Percentiles rank a stretch among this genome's conserved stretches.
These are phyloP conservation scores for Tolypocladium ophioglossoides DNA, from an alignment of 2,329 filamentous ascomycete species.

Conservation along the genomic window DNA sequence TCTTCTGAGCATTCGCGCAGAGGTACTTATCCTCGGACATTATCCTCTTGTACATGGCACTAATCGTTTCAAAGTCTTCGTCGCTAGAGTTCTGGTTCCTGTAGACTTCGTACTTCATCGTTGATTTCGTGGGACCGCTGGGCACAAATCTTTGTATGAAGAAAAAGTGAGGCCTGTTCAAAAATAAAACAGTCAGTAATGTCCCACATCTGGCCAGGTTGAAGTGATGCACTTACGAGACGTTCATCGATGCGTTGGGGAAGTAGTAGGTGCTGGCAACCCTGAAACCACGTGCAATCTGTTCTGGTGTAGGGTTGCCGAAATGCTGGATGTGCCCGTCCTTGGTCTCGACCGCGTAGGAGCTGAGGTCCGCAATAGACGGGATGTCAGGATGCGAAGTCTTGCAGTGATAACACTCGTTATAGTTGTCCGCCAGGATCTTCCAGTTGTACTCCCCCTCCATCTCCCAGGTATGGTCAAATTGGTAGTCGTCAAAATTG, in stretches of 20 bases:
- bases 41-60: conserved; percentile 50
- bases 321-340: conserved; percentile 39
- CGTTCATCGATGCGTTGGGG: conserved; percentile 39
- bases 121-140: conserved; percentile 33
- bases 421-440: conserved; percentile 52
- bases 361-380: conserved; percentile 43
- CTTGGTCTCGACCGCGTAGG: conserved; percentile 40
- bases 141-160: conserved; percentile 55
- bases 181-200: neutral
- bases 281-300: conserved; percentile 33
- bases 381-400: conserved; percentile 48
- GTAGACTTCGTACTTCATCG: conserved; percentile 54
- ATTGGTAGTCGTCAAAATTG: conserved; percentile 42
- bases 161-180: conserved; percentile 45
- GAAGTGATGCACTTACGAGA: conserved; percentile 28
- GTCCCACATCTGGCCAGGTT: no score
- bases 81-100: conserved; percentile 49
- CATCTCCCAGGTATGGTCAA: conserved; percentile 48
- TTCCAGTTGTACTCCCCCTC: conserved; percentile 51
- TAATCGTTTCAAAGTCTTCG: conserved; percentile 45
- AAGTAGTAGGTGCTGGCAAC: conserved; percentile 38
- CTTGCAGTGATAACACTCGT: conserved; percentile 55
- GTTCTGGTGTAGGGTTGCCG: conserved; percentile 33
- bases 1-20: conserved; percentile 47
- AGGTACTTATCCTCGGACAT: conserved; percentile 56